phyloP scores from a whole-genome alignment of 495 filamentous ascomycete species.

The Annulohypoxylon nitens region DNA sequence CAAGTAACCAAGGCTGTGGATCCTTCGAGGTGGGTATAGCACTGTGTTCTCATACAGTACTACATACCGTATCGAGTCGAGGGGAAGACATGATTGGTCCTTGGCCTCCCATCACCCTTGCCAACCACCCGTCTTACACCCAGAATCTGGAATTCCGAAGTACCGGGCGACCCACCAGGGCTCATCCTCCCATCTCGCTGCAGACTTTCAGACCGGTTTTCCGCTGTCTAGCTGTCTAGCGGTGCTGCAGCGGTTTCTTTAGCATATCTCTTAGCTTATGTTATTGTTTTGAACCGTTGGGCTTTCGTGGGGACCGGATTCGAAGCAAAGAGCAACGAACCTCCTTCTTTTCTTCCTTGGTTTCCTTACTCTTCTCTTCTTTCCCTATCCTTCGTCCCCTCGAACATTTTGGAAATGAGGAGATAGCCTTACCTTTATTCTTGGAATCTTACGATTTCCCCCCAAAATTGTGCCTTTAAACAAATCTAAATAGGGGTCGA shows the following conservation, averaged over 20 bases:
- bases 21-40: conserved; percentile 5
- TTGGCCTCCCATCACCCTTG: conserved; percentile 29
- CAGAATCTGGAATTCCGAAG: conserved; percentile 44
- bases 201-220: conserved; percentile 19
- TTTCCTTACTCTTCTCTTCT: neutral
- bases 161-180: conserved; percentile 37
- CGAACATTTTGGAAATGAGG: conserved; percentile 6
- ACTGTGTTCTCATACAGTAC: conserved; percentile 28
- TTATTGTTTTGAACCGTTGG: conserved; percentile 32
- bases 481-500: conserved; percentile 15
- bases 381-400: neutral
- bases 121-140: conserved; percentile 41
- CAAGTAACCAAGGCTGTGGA: conserved; percentile 19
- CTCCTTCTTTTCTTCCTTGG: conserved; percentile 7
- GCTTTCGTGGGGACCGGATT: conserved; percentile 17
- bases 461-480: conserved; percentile 17
- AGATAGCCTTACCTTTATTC: conserved; percentile 2
- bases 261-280: neutral
- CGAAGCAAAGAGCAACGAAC: conserved; percentile 2
- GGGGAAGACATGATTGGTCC: conserved; percentile 35
- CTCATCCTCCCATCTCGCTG: conserved; percentile 25
- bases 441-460: conserved; percentile 18
- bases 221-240: neutral
- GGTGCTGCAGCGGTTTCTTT: neutral
- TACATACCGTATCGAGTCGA: conserved; percentile 42